phyloP scores from a whole-genome alignment of 2,329 filamentous ascomycete genomes.

The Fusarium tricinctum region DNA sequence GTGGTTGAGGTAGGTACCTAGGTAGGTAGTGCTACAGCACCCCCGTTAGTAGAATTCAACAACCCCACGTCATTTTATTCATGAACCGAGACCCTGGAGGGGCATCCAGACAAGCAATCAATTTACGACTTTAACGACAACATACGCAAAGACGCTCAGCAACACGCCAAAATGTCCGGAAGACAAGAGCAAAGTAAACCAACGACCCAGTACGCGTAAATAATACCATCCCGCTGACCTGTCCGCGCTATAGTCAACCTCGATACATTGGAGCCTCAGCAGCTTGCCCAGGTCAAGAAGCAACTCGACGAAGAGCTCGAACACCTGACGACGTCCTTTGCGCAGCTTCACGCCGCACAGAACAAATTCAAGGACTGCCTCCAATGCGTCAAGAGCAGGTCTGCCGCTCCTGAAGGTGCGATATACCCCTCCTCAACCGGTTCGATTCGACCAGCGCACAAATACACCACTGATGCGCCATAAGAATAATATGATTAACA shows the following conservation, averaged over 20 bases:
- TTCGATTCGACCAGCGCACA: not conserved
- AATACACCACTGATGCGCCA: not conserved
- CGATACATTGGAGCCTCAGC: conserved; percentile 82
- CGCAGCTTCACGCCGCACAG: conserved; percentile 90
- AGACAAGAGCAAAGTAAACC: conserved; percentile 54
- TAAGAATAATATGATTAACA: conserved; percentile 22
- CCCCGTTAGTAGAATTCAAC: conserved; percentile 52
- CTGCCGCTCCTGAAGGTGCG: conserved; percentile 51
- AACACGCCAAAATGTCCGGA: conserved; percentile 50
- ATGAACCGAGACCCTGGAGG: conserved; percentile 49
- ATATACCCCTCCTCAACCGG: not conserved
- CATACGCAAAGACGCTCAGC: conserved; percentile 18
- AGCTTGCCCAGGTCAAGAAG: conserved; percentile 92
- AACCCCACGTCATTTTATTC: conserved; percentile 53
- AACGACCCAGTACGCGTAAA: not conserved
- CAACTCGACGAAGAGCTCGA: conserved; percentile 97
- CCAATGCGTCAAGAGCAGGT: conserved; percentile 73
- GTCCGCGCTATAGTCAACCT: conserved; percentile 67
- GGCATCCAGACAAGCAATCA: conserved; percentile 34
- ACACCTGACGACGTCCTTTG: conserved; percentile 90
- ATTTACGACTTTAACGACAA: conserved; percentile 19
- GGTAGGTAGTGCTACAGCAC: conserved; percentile 12
- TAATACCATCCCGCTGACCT: conserved; percentile 7
- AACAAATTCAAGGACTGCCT: conserved; percentile 93
- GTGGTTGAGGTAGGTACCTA: not conserved